Percentiles rank a stretch among this genome's conserved stretches.
Evolutionary conservation across 352 stramenopile genomes (phyloP).

Genomic region (Phytophthora sansomeana): DNA sequence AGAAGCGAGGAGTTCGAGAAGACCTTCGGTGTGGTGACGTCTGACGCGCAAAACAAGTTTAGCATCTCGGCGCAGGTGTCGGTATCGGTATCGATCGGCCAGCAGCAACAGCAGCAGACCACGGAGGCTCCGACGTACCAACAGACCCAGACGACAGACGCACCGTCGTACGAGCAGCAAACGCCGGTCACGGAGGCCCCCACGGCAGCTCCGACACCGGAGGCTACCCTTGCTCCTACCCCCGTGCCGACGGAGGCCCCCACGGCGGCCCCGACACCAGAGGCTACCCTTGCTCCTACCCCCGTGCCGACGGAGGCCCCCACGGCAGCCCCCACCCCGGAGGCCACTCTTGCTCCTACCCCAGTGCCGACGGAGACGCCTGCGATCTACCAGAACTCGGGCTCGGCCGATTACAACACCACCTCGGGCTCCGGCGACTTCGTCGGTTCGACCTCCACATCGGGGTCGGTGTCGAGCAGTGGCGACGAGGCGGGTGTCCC

Average conservation of each 20-base stretch:
- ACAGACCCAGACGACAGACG: constrained; percentile 2
- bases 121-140: constrained; percentile 3
- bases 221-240: background rate
- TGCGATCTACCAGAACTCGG: constrained; percentile 24
- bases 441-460: constrained; percentile 15
- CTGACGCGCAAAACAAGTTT: constrained; percentile 53
- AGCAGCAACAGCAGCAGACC: constrained; percentile 19
- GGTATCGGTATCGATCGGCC: constrained; percentile 24
- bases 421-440: constrained; percentile 8
- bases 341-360: constrained; percentile 7
- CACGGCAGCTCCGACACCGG: background rate
- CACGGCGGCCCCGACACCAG: background rate
- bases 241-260: constrained; percentile 4
- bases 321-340: constrained; percentile 11
- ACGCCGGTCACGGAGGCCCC: background rate
- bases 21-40: constrained; percentile 51
- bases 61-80: constrained; percentile 38
- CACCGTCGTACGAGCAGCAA: constrained; percentile 2
- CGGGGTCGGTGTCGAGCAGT: constrained; percentile 13
- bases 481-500: constrained; percentile 9
- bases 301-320: constrained; percentile 11
- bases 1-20: constrained; percentile 47
- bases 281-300: constrained; percentile 1
- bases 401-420: constrained; percentile 25
- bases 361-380: constrained; percentile 26